Conservation (phyloP, 1,139 yeast species). For the Pichia inconspicua region DNA sequence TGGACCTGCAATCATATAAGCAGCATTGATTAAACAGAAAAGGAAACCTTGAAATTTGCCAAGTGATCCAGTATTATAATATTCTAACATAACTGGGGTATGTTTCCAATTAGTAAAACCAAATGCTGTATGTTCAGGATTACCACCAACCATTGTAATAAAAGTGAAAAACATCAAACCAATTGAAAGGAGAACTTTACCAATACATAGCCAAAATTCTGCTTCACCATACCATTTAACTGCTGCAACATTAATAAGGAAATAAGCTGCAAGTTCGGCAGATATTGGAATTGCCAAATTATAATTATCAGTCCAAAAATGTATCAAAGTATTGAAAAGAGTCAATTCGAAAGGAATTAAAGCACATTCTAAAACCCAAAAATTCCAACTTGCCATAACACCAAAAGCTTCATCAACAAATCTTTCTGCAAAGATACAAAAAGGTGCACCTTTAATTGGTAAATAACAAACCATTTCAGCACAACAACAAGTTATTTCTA, state of each 20-base stretch:
- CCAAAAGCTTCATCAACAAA: constrained; percentile 50
- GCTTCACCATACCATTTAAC: constrained; percentile 46
- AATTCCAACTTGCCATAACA: constrained; percentile 44
- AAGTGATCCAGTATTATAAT: constrained; percentile 35
- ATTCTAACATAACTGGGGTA: constrained; percentile 31
- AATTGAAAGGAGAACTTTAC: constrained; percentile 41
- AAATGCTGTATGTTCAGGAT: constrained; percentile 34
- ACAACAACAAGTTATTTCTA: constrained; percentile 39
- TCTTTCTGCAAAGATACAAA: constrained; percentile 47
- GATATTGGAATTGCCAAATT: constrained; percentile 45
- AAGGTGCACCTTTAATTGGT: constrained; percentile 44
- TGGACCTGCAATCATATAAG: constrained; percentile 46
- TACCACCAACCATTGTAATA: constrained; percentile 51
- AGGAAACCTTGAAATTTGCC: constrained; percentile 47
- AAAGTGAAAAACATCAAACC: constrained; percentile 46
- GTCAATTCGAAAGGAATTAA: constrained; percentile 51
- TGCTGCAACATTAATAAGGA: constrained; percentile 41
- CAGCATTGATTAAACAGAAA: constrained; percentile 37
- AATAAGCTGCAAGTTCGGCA: constrained; percentile 39
- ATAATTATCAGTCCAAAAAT: constrained; percentile 47
- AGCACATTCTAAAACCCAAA: constrained; percentile 45
- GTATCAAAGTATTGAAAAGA: constrained; percentile 45
- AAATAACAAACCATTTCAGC: constrained; percentile 51
- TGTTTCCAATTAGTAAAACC: constrained; percentile 37
- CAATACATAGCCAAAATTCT: constrained; percentile 47